Evolutionary conservation across 2,329 filamentous ascomycete species (phyloP).

Genomic region (Diplodia scrobiculata): DNA sequence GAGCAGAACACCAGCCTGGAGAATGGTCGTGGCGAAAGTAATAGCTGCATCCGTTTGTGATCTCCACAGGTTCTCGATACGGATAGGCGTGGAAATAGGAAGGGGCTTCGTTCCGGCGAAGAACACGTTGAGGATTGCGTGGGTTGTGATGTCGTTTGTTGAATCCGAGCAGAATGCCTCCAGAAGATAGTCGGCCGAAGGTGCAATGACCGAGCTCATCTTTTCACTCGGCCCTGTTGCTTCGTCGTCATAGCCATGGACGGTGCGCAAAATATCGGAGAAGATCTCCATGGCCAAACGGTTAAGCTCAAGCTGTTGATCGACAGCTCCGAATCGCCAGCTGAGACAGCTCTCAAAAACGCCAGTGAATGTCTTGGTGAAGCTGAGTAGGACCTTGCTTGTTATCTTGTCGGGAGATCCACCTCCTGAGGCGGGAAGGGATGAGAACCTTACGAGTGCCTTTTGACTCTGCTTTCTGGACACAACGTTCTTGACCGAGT

Average conservation of each 20-base stretch:
- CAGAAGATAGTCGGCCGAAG: slow-evolving; percentile 73
- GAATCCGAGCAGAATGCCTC: slow-evolving; percentile 74
- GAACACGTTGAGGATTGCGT: slow-evolving; percentile 73
- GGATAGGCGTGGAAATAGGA: slow-evolving; percentile 51
- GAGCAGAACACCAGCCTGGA: slow-evolving; percentile 69
- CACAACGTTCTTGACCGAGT: slow-evolving; percentile 69
- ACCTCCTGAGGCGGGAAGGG: slow-evolving; percentile 58
- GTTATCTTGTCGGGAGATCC: slow-evolving; percentile 78
- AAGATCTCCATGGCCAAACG: slow-evolving; percentile 69
- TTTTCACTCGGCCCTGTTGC: slow-evolving; percentile 48
- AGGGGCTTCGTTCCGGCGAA: slow-evolving; percentile 53
- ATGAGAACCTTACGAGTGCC: slow-evolving; percentile 52
- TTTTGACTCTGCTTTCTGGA: slow-evolving; percentile 63
- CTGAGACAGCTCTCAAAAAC: slow-evolving; percentile 81
- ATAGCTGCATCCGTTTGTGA: slow-evolving; percentile 67
- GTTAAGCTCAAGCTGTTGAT: slow-evolving; percentile 70
- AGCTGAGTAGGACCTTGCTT: slow-evolving; percentile 68
- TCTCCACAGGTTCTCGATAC: slow-evolving; percentile 49
- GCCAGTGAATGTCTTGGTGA: slow-evolving; percentile 75
- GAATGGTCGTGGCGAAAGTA: slow-evolving; percentile 66
- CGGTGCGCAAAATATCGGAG: slow-evolving; percentile 69
- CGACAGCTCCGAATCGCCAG: slow-evolving; percentile 75
- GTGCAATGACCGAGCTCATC: slow-evolving; percentile 66
- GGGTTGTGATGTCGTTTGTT: slow-evolving; percentile 70
- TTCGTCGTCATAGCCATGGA: slow-evolving; percentile 72